Evolutionary conservation across 1,139 yeast genomes (phyloP).

Genomic region (Ashbya aceris): DNA sequence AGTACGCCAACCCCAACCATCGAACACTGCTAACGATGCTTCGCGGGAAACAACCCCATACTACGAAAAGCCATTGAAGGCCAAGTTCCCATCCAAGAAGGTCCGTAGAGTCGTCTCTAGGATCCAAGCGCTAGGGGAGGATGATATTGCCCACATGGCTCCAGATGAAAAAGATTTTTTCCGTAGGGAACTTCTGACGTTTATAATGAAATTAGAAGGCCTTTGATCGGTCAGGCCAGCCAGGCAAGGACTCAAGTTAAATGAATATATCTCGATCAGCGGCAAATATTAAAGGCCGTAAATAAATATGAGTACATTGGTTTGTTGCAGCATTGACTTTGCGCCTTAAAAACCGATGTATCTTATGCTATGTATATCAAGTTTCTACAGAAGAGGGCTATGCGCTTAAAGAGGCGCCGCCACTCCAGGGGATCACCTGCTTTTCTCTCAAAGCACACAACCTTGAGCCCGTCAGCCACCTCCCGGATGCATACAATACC

Average conservation of each 20-base stretch:
- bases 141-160: slow-evolving; percentile 14
- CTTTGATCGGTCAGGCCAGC: not conserved
- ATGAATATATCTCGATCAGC: not conserved
- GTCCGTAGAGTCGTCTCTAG: slow-evolving; percentile 15
- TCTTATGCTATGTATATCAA: slow-evolving; percentile 17
- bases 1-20: too few relatives aligned
- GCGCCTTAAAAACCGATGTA: not conserved
- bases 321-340: too few relatives aligned
- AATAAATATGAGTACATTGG: too few relatives aligned
- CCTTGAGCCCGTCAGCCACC: slow-evolving; percentile 31
- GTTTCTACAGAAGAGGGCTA: slow-evolving; percentile 45
- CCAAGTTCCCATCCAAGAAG: slow-evolving; percentile 18
- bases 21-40: too few relatives aligned
- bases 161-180: slow-evolving; percentile 19
- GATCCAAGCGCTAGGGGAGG: slow-evolving; percentile 12
- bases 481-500: slow-evolving; percentile 40
- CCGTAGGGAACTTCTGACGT: slow-evolving; percentile 20
- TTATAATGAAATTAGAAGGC: slow-evolving; percentile 20
- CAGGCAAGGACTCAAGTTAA: not conserved
- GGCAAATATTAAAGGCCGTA: not conserved
- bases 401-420: slow-evolving; percentile 50
- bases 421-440: slow-evolving; percentile 62
- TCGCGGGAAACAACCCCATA: not conserved
- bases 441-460: slow-evolving; percentile 43
- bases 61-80: slow-evolving; percentile 8